A percentile compares a stretch with the other conserved stretches of the same genome.
Evolutionary conservation across 139 green algal species (phyloP).

Genomic region (Chlamydomonas schloesseri): DNA sequence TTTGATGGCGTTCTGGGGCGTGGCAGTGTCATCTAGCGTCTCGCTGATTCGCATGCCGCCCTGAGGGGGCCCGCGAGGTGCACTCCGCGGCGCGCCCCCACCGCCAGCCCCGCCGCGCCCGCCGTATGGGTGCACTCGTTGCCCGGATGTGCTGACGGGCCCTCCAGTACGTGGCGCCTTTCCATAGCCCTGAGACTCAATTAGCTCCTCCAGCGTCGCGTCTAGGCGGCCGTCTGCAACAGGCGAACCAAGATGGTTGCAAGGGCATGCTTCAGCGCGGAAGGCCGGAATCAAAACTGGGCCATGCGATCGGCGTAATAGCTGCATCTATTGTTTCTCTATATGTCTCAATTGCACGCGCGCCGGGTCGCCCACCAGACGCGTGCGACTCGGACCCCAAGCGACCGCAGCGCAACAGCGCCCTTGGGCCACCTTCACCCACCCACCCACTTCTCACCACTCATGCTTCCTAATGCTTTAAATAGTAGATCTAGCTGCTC

Average conservation of each 20-base stretch:
- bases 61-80: background rate
- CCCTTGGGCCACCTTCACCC: too few species aligned
- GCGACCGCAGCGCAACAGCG: too few species aligned
- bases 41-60: slow-evolving; percentile 28
- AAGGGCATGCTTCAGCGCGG: too few species aligned
- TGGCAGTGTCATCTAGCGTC: slow-evolving; percentile 32
- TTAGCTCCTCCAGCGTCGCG: slow-evolving; percentile 20
- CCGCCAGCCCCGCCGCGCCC: background rate
- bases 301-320: too few species aligned
- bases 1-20: slow-evolving; percentile 48
- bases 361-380: too few species aligned
- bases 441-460: too few species aligned
- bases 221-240: slow-evolving; percentile 36
- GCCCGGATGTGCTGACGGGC: background rate
- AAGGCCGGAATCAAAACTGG: too few species aligned
- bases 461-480: too few species aligned
- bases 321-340: too few species aligned
- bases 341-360: too few species aligned
- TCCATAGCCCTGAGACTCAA: slow-evolving; percentile 27
- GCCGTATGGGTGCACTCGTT: slow-evolving; percentile 29
- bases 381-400: too few species aligned
- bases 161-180: background rate
- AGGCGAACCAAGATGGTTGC: background rate
- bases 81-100: background rate
- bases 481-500: too few species aligned